These are phyloP conservation scores for Phylloporus gajari DNA, from an alignment of 1,284 basidiomycete species.

Conservation along the genomic window DNA sequence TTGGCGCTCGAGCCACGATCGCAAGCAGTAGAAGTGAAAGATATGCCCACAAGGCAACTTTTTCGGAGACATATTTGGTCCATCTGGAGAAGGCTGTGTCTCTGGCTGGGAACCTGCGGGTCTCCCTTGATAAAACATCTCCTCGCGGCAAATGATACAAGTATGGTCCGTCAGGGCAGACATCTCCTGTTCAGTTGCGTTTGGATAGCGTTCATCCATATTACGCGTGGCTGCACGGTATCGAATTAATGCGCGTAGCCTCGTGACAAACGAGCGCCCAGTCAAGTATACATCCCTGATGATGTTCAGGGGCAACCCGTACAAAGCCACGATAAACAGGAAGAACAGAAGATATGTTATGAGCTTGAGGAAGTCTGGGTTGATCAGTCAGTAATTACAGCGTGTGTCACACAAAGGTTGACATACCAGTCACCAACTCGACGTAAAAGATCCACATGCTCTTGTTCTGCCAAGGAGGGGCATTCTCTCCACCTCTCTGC, in stretches of 20 bases:
- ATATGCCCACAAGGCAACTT: slow-evolving; percentile 96
- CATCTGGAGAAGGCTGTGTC: slow-evolving; percentile 58
- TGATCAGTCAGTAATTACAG: slow-evolving; percentile 7
- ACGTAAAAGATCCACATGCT: slow-evolving; percentile 97
- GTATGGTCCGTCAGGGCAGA: slow-evolving; percentile 85
- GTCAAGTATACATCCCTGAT: slow-evolving; percentile 97
- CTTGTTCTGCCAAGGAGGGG: slow-evolving; percentile 96
- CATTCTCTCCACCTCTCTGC: slow-evolving; percentile 82
- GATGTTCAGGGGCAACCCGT: slow-evolving; percentile 97
- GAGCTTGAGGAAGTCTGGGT: slow-evolving; percentile 90
- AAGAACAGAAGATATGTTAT: slow-evolving; percentile 94
- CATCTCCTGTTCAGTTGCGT: slow-evolving; percentile 91
- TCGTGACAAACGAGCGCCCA: slow-evolving; percentile 87
- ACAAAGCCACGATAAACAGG: slow-evolving; percentile 90
- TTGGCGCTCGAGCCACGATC: slow-evolving; percentile 98
- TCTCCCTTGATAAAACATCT: slow-evolving; percentile 74
- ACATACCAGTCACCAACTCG: slow-evolving; percentile 86
- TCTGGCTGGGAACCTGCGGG: slow-evolving; percentile 45
- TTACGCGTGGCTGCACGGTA: slow-evolving; percentile 95
- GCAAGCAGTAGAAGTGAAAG: slow-evolving; percentile 97
- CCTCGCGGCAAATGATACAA: slow-evolving; percentile 99
- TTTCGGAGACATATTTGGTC: slow-evolving; percentile 95
- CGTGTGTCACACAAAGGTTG: slow-evolving; percentile 27
- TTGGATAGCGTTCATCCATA: slow-evolving; percentile 96
- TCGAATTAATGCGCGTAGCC: slow-evolving; percentile 87